Base-by-base conservation (phyloP, 106 monocot genomes). In the Apostasia shenzhenica region DNA sequence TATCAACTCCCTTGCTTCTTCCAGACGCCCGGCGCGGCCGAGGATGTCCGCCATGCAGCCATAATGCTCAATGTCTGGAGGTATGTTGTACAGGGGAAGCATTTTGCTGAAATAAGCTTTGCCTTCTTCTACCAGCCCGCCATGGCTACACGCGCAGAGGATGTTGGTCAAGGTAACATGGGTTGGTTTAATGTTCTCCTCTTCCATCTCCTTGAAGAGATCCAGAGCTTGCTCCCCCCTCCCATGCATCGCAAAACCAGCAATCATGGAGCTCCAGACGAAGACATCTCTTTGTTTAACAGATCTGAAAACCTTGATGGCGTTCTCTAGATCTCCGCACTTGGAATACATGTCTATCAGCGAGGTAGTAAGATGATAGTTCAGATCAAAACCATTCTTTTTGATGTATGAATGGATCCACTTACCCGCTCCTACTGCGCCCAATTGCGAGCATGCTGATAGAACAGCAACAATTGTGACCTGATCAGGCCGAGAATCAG, bases 331-430 rank as follows among this genome's bases (percentile, higher is more conserved):
- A 65, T 83, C 80, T 6, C 87, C 87, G 37, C 83, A 87, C 75
- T 87, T 87, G 52, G 80, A 77, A 45, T 87, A 87, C 87, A 87
- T 87, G 75, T 87, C 83, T 3, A 87, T 75, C 12, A 87, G 80
- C 6, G 87, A 77, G 10, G 87, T 80, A 1, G 72, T 54, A 14
- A 87, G 77, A 66, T 80, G 82, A 68, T 11, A 66, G 63, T 78
- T 87, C 50, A 80, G 49, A 0, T 60, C 3, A 3, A 78, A 37
- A 8, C 41, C 52, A 8, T 75, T 75, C 71, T 69, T 80, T 38
- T 54, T 54, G 13, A 75, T 60, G 63, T 75, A 72, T 3, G 59
- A 42, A 54, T 87, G 87, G 26, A 87, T 75, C 80, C 80, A 72
- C n/a, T 77, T 61, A 8, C 87, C 87, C 38, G 63, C 48, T 10